Conservation (phyloP, 2,329 filamentous ascomycete genomes). For the Xylariaceae sp. region DNA sequence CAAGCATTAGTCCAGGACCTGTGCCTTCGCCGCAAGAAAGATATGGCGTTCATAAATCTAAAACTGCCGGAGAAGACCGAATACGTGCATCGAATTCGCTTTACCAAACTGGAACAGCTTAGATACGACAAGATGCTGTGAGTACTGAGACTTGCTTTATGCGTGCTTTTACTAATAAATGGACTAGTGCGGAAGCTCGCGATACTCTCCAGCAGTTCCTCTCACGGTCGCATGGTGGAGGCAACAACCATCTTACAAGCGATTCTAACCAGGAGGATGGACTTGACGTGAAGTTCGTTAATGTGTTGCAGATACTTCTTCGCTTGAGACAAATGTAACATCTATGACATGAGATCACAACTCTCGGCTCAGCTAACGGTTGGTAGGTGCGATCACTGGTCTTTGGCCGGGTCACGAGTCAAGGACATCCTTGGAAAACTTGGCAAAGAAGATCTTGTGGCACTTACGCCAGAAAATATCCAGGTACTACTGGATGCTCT, state of each 20-base stretch:
- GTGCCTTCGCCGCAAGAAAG: constrained; percentile 76
- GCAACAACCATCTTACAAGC: constrained; percentile 35
- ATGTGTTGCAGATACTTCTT: constrained; percentile 75
- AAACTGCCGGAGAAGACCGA: constrained; percentile 73
- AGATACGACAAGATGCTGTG: constrained; percentile 72
- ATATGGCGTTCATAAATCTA: constrained; percentile 83
- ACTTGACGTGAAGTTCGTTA: constrained; percentile 56
- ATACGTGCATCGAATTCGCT: constrained; percentile 70
- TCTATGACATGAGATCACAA: neutral
- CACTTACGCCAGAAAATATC: constrained; percentile 67
- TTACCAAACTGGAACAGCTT: constrained; percentile 67
- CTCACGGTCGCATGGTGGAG: constrained; percentile 7
- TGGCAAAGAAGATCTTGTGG: constrained; percentile 62
- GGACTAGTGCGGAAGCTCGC: constrained; percentile 62
- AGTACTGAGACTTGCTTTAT: constrained; percentile 28
- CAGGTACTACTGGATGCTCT: constrained; percentile 70
- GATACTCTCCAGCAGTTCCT: constrained; percentile 61
- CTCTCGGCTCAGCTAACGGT: constrained; percentile 18
- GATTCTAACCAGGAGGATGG: constrained; percentile 37
- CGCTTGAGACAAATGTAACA: constrained; percentile 69
- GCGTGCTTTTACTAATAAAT: constrained; percentile 24
- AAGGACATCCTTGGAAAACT: constrained; percentile 66
- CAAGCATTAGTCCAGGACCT: constrained; percentile 76
- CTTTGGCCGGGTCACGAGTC: constrained; percentile 71
- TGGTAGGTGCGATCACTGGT: constrained; percentile 75